phyloP scores from a whole-genome alignment of 176 grass and related monocot species.

The Poa pratensis region DNA sequence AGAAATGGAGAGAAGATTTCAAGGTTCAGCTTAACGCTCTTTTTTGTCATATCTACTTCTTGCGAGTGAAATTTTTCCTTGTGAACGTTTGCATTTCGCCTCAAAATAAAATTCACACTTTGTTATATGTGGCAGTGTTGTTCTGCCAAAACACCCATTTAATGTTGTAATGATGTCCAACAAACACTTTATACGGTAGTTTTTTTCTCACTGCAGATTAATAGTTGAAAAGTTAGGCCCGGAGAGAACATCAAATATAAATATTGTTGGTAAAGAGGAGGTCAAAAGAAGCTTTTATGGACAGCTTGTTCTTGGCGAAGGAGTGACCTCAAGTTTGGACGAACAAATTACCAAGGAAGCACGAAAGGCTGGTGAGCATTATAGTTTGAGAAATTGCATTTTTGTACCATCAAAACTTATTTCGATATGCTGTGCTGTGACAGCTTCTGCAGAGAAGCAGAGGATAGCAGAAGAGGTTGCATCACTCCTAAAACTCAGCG shows the following conservation, averaged over 20 bases:
- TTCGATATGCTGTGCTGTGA: slow-evolving; percentile 17
- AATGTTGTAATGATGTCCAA: background rate
- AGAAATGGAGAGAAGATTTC: slow-evolving; percentile 89
- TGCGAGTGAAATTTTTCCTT: background rate
- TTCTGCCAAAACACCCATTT: slow-evolving; percentile 16
- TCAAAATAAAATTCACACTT: background rate
- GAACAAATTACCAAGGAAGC: slow-evolving; percentile 84
- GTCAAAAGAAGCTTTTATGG: slow-evolving; percentile 93
- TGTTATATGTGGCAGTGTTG: background rate
- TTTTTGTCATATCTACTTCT: background rate
- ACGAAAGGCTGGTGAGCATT: slow-evolving; percentile 75
- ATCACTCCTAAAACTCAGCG: slow-evolving; percentile 5
- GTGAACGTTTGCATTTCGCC: background rate
- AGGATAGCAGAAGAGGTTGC: slow-evolving; percentile 26
- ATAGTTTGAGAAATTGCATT: background rate
- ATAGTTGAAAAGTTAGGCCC: slow-evolving; percentile 74
- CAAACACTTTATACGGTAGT: background rate
- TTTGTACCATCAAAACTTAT: background rate
- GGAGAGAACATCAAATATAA: slow-evolving; percentile 70
- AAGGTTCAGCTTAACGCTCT: slow-evolving; percentile 49
- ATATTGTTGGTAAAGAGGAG: slow-evolving; percentile 89
- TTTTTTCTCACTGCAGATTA: slow-evolving; percentile 57
- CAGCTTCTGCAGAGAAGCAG: slow-evolving; percentile 76
- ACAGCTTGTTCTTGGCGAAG: slow-evolving; percentile 91
- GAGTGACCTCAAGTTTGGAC: slow-evolving; percentile 72